These are phyloP conservation scores for Tarenaya hassleriana DNA, from an alignment of 345 rosid genomes.

Conservation along the genomic window DNA sequence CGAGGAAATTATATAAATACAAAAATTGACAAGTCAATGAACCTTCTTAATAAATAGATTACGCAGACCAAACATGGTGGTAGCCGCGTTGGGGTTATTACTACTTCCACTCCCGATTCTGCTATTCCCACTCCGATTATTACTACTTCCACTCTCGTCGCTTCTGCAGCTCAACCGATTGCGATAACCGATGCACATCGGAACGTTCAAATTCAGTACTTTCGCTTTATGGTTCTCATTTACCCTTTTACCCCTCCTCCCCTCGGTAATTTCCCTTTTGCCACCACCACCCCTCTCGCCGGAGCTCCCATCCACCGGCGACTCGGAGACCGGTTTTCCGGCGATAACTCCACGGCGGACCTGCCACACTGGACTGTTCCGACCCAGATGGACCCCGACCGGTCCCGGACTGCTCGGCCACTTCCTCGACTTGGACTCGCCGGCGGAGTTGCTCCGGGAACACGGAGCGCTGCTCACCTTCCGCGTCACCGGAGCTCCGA, in stretches of 20 bases:
- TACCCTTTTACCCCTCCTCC: conserved; percentile 26
- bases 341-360: conserved; percentile 36
- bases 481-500: conserved; percentile 36
- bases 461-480: conserved; percentile 80
- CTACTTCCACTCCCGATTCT: not conserved
- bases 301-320: conserved; percentile 11
- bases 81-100: too few relatives aligned
- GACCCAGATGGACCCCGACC: conserved; percentile 57
- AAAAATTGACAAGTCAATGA: conserved; percentile 1
- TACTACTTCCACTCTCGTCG: conserved; percentile 18
- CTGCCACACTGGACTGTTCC: conserved; percentile 84
- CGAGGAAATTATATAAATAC: too few relatives aligned
- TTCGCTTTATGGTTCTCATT: conserved; percentile 20
- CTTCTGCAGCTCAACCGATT: conserved; percentile 51
- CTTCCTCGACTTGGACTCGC: conserved; percentile 43
- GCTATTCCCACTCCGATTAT: not conserved
- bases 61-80: conserved; percentile 42
- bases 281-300: conserved; percentile 18
- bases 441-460: conserved; percentile 67
- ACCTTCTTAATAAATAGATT: conserved; percentile 58
- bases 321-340: conserved; percentile 2
- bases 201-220: conserved; percentile 51
- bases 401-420: conserved; percentile 70
- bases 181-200: conserved; percentile 46
- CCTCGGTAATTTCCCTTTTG: conserved; percentile 23